Evolutionary conservation across 257 asterid genomes (phyloP), one percentile per base, ranked within the genome.

Genomic region (Orobanche coerulescens): DNA sequence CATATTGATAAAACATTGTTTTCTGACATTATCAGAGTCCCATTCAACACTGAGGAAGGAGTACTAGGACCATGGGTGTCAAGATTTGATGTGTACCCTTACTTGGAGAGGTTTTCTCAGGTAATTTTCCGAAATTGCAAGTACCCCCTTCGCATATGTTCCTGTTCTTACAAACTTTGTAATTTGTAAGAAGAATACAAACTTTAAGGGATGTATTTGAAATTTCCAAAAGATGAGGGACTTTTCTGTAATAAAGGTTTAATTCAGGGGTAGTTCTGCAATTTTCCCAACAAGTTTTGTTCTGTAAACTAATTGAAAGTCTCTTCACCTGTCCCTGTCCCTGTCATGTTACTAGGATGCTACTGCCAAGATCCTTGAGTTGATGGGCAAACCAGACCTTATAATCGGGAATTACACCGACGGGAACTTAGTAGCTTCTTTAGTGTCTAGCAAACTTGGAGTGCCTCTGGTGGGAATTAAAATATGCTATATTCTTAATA

Each of bases 301-400:
- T 14, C 56, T n/a, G 14, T 42, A 58, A 55, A 31, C 56, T 42
- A 63, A 66, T 28, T 53, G 31, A 46, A n/a, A n/a, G n/a, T n/a
- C n/a, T n/a, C n/a, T n/a, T n/a, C n/a, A n/a, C n/a, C n/a, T 23
- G 28, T 57, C 36, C 24, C 2, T 59, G 23, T 69, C 13, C 28
- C 16, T 54, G 51, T 34, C 25, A 54, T 64, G 33, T 50, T 39
- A 16, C 9, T 43, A 86, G 95, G 96, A 89, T 66, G 77, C 95
- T 66, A 72, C 89, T 62, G 72, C 74, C 42, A 86, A 77, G 84
- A 76, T 89, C 37, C 72, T 82, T 47, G 83, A 84, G 75, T 70
- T 79, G 43, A 79, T 89, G 94, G 82, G 94, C 62, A 89, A 86
- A 69, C 95, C 97, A 4, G 94, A 86, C 71, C 90, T 90, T 57